Percentiles rank a stretch among this genome's conserved stretches.
Conservation (phyloP, 768 basidiomycete genomes). For the Pisolithus tinctorius region DNA sequence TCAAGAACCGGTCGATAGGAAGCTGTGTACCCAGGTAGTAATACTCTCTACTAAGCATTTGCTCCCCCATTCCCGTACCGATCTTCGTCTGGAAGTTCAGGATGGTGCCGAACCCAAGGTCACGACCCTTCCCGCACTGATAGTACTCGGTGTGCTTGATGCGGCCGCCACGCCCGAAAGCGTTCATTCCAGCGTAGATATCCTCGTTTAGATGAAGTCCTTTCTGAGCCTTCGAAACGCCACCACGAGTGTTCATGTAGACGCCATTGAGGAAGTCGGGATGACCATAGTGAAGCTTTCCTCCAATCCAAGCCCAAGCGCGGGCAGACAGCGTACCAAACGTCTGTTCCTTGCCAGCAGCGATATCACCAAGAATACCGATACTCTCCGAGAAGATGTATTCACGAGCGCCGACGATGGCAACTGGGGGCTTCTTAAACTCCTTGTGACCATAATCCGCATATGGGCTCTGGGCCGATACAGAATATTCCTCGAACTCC, state of each 20-base stretch:
- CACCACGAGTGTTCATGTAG: constrained; percentile 98
- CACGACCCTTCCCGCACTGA: constrained; percentile 97
- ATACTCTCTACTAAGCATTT: constrained; percentile 98
- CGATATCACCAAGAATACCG: constrained; percentile 96
- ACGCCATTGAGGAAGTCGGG: constrained; percentile 98
- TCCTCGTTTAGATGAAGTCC: constrained; percentile 99
- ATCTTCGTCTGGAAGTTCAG: constrained; percentile 99
- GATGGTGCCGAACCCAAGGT: constrained; percentile 98
- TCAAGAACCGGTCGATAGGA: constrained; percentile 96
- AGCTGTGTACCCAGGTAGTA: constrained; percentile 98
- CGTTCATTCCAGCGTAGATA: constrained; percentile 99
- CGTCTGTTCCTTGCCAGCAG: constrained; percentile 98
- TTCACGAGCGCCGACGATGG: constrained; percentile 97
- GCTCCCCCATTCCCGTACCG: constrained; percentile 99
- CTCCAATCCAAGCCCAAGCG: constrained; percentile 94
- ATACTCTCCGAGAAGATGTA: constrained; percentile 99
- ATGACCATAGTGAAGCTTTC: constrained; percentile 98
- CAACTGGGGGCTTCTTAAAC: constrained; percentile 83
- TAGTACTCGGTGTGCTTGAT: constrained; percentile 99
- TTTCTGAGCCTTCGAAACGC: constrained; percentile 98
- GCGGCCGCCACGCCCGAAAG: constrained; percentile 90
- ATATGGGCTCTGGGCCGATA: constrained; percentile 87
- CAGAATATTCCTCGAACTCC: constrained; percentile 91
- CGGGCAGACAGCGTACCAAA: constrained; percentile 98
- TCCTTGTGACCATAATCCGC: constrained; percentile 85